Conservation (phyloP, 768 basidiomycete species). For the Collybia mongolica region DNA sequence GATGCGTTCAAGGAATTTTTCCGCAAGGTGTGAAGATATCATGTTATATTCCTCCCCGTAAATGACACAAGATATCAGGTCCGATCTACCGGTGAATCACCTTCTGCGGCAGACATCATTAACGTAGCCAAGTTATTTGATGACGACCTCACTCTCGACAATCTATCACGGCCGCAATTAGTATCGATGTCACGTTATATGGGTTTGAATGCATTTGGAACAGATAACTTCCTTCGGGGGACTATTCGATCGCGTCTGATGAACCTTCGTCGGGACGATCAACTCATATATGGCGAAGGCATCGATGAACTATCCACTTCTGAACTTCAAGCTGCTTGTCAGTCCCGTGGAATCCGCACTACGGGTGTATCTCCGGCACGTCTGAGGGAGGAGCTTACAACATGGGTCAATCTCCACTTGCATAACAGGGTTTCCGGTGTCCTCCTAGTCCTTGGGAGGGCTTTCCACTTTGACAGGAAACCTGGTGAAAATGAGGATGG, state of each 20-base stretch:
- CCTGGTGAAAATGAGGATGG: conserved; percentile 76
- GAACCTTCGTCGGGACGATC: conserved; percentile 87
- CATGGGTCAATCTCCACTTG: conserved; percentile 92
- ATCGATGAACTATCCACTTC: conserved; percentile 87
- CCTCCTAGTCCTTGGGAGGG: conserved; percentile 88
- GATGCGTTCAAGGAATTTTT: conserved; percentile 99
- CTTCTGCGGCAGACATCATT: conserved; percentile 85
- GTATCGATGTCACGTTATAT: conserved; percentile 98
- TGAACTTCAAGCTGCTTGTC: conserved; percentile 91
- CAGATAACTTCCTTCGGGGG: conserved; percentile 96
- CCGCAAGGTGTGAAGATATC: conserved; percentile 66
- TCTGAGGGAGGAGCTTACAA: conserved; percentile 83
- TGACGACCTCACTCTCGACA: conserved; percentile 97
- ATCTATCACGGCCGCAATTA: conserved; percentile 95
- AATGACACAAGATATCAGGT: conserved; percentile 43
- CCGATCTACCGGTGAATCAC: conserved; percentile 92
- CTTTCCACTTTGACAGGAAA: conserved; percentile 89
- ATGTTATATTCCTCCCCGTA: not conserved
- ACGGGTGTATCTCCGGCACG: conserved; percentile 83
- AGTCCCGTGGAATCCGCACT: conserved; percentile 91
- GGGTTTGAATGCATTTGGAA: conserved; percentile 97
- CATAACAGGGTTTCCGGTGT: conserved; percentile 92
- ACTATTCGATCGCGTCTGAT: conserved; percentile 82
- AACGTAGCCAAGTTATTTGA: conserved; percentile 97
- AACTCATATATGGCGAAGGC: conserved; percentile 87